Conservation (phyloP, 257 asterid species). For the Penstemon eatonii region DNA sequence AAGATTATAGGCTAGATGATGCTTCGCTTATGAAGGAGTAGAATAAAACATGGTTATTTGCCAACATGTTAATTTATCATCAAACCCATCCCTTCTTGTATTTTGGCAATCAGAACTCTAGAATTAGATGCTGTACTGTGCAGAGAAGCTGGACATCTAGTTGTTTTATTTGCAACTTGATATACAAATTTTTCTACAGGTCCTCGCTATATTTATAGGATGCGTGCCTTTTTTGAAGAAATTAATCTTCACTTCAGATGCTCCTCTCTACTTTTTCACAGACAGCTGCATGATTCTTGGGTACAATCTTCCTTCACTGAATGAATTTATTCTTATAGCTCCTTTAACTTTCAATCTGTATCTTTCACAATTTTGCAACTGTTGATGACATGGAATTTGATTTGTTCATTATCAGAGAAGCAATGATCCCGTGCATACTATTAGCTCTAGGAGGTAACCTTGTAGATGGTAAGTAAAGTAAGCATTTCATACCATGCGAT, state of each 20-base stretch:
- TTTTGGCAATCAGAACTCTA: slow-evolving; percentile 15
- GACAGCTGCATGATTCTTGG: slow-evolving; percentile 99
- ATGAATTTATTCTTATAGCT: slow-evolving; percentile 24
- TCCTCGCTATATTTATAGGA: slow-evolving; percentile 82
- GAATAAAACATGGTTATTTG: neutral
- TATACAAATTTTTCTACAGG: slow-evolving; percentile 45
- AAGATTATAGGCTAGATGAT: slow-evolving; percentile 11
- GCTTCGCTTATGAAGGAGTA: neutral
- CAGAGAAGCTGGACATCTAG: slow-evolving; percentile 8
- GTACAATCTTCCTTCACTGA: slow-evolving; percentile 45
- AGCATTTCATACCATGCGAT: neutral
- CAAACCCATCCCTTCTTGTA: neutral
- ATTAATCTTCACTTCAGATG: slow-evolving; percentile 77
- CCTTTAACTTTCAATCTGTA: slow-evolving; percentile 16
- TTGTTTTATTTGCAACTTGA: slow-evolving; percentile 21
- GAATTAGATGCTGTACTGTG: slow-evolving; percentile 7
- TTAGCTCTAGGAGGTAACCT: slow-evolving; percentile 99
- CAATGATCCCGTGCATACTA: slow-evolving; percentile 97
- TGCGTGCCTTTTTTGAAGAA: slow-evolving; percentile 82
- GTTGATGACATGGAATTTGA: neutral
- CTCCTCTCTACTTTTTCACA: slow-evolving; percentile 92
- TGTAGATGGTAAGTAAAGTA: slow-evolving; percentile 62
- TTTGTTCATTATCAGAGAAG: slow-evolving; percentile 62
- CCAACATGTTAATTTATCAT: slow-evolving; percentile 6
- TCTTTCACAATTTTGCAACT: slow-evolving; percentile 2